Evolutionary conservation across 257 asterid genomes (phyloP), one percentile per base, ranked within the genome.

Genomic region (Petunia secreta): DNA sequence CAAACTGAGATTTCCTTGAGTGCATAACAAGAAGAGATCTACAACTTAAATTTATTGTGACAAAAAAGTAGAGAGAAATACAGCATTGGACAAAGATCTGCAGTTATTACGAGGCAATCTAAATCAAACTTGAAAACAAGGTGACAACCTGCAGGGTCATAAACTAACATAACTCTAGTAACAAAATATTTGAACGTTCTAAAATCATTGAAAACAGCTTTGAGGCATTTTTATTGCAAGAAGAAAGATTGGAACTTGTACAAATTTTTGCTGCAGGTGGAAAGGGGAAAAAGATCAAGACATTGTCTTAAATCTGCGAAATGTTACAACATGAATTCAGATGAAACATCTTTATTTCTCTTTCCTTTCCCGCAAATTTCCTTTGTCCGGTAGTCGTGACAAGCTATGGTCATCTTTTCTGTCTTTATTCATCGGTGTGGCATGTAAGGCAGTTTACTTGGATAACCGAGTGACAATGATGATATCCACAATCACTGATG

Each of bases 301-400:
- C 77, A 5, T 13, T 3, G 7, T 73, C 78, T 73, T 34, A 73
- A 73, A 73, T 11, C 13, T 41, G 4, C 6, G 1, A 71, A 25
- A 50, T 50, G 48, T 34, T 71, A 71, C 44, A 71, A 48, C 60
- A 73, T 3, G 75, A 67, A 67, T 50, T 73, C 78, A 50, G 62
- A 5, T 73, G 46, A 50, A 11, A 11, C 34, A 60, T 50, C 62
- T 50, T 73, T 73, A 73, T 73, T 34, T 50, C 34, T 50, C 25
- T 5, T 69, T 46, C 76, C 1, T 36, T 34, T 50, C 36, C 36
- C 15, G 44, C 34, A 10, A 8, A 46, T 48, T 46, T 25, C 43
- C 15, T 3, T 69, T 69, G 11, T 9, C 77, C 48, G 77, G 77
- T 25, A 69, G 77, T 69, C 5, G 8, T 3, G 2, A 69, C 1